Conservation (phyloP, 1,284 basidiomycete genomes). For the Athelia sp. region DNA sequence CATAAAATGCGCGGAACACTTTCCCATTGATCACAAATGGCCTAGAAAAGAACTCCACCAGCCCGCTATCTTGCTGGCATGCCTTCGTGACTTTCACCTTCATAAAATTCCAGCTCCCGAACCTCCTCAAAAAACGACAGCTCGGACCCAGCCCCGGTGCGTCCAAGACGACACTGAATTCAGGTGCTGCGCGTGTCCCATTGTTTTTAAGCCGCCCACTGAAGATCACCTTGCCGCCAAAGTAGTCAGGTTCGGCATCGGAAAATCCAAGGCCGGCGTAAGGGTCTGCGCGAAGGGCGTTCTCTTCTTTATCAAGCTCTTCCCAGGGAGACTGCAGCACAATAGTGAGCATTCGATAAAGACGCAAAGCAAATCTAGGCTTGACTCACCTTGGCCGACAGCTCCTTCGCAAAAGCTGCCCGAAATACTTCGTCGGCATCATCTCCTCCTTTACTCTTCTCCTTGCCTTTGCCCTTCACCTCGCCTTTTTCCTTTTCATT, state of each 20-base stretch:
- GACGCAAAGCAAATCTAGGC: background rate
- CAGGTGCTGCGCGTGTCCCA: conserved; percentile 1
- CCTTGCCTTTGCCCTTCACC: conserved; percentile 12
- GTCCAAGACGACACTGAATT: conserved; percentile 22
- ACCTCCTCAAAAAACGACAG: conserved; percentile 36
- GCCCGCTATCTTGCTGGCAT: conserved; percentile 15
- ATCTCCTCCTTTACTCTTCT: conserved; percentile 10
- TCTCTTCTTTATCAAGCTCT: conserved; percentile 40
- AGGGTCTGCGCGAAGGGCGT: conserved; percentile 18
- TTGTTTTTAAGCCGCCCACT: conserved; percentile 24
- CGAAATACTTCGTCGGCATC: background rate
- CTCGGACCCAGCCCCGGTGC: conserved; percentile 36
- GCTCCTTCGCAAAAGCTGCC: conserved; percentile 30
- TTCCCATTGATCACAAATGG: conserved; percentile 35
- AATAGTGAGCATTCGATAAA: conserved; percentile 3
- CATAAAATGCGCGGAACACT: conserved; percentile 39
- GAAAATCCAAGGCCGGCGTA: conserved; percentile 31
- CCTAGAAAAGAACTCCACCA: conserved; percentile 29
- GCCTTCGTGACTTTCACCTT: conserved; percentile 30
- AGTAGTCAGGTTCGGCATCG: conserved; percentile 27
- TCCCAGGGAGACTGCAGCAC: conserved; percentile 36
- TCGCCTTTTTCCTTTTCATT: too few species aligned
- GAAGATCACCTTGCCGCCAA: conserved; percentile 41
- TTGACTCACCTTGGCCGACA: conserved; percentile 28
- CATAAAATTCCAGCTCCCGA: conserved; percentile 39